Conservation (phyloP, 2,329 filamentous ascomycete genomes). For the Calonectria montana region DNA sequence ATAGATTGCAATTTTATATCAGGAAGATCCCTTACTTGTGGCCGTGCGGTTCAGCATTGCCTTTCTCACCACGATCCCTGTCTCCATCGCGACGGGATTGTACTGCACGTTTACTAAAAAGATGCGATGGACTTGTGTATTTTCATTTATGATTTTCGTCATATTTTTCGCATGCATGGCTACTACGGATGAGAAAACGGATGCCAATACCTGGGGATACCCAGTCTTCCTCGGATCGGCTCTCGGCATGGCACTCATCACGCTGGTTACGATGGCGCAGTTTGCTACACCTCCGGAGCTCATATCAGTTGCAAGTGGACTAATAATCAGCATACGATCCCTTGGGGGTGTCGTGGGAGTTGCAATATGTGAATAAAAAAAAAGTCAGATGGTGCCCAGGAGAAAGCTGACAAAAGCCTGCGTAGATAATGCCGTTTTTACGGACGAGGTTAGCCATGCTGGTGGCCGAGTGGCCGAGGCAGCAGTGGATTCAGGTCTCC, state of each 20-base stretch:
- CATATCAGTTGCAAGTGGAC: constrained; percentile 51
- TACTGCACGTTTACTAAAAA: constrained; percentile 45
- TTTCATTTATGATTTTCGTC: constrained; percentile 42
- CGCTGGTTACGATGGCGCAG: constrained; percentile 52
- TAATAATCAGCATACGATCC: constrained; percentile 52
- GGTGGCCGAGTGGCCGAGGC: constrained; percentile 10
- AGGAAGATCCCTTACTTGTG: constrained; percentile 48
- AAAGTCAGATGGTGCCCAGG: neutral
- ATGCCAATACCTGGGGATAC: constrained; percentile 49
- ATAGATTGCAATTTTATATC: constrained; percentile 47
- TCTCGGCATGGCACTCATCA: constrained; percentile 49
- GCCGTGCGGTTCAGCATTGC: constrained; percentile 49
- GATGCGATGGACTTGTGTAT: constrained; percentile 39
- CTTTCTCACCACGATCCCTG: constrained; percentile 46
- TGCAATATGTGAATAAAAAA: constrained; percentile 43
- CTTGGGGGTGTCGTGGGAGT: constrained; percentile 53
- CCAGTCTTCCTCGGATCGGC: constrained; percentile 49
- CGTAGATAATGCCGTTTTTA: constrained; percentile 27
- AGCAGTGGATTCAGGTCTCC: constrained; percentile 12
- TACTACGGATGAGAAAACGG: constrained; percentile 40
- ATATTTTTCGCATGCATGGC: constrained; percentile 52
- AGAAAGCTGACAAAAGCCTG: neutral
- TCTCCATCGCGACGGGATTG: constrained; percentile 44
- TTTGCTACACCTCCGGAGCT: constrained; percentile 51
- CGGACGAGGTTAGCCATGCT: constrained; percentile 1